phyloP scores from a whole-genome alignment of 148 eudicot genomes.

The Rhododendron williamsianum region DNA sequence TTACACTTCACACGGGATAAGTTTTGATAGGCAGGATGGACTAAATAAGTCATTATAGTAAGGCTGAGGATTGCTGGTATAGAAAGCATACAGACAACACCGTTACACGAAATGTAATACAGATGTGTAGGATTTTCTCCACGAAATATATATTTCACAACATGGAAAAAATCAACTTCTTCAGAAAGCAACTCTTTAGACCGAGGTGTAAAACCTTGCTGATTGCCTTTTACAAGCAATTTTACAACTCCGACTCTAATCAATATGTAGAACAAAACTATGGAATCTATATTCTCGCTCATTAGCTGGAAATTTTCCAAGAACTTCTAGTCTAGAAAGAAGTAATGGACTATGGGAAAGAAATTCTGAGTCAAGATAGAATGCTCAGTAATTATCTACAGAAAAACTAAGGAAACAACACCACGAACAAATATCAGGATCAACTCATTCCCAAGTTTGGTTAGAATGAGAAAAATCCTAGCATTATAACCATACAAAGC shows the following conservation, averaged over 20 bases:
- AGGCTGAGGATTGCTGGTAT: background rate
- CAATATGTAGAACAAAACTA: background rate
- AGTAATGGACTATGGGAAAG: background rate
- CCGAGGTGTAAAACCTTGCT: background rate
- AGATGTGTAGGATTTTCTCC: background rate
- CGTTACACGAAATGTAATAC: background rate
- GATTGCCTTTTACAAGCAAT: background rate
- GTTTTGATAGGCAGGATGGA: background rate
- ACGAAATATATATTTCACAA: background rate
- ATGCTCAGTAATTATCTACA: background rate
- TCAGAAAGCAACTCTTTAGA: background rate
- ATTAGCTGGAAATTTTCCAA: background rate
- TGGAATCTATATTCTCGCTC: background rate
- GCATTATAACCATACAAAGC: background rate
- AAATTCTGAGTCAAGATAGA: background rate
- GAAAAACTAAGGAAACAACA: conserved; percentile 1
- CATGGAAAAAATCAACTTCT: background rate
- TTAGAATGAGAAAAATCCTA: background rate
- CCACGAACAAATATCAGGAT: background rate
- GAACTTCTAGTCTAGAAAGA: background rate
- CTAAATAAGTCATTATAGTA: background rate
- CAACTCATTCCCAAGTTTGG: background rate
- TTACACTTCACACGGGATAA: background rate
- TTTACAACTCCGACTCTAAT: background rate
- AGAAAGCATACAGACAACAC: background rate